These are phyloP conservation scores for Intubia oerlemansii DNA, from an alignment of 2,329 filamentous ascomycete genomes.

Conservation along the genomic window DNA sequence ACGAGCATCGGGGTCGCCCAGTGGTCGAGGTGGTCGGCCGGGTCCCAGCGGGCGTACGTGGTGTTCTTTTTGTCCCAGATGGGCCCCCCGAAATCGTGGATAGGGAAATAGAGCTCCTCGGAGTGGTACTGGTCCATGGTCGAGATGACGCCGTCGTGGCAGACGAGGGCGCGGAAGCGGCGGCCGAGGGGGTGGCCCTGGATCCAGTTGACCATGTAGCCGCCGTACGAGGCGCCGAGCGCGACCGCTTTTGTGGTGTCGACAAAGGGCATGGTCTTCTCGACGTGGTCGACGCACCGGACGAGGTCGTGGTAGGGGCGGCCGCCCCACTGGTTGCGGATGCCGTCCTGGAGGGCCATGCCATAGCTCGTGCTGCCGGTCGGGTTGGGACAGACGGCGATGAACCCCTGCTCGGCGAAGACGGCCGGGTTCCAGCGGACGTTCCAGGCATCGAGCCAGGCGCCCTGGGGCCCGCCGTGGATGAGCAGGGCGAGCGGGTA, in stretches of 20 bases:
- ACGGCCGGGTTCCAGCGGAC: conserved; percentile 73
- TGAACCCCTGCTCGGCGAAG: conserved; percentile 73
- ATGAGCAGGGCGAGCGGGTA: conserved; percentile 66
- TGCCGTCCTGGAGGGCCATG: conserved; percentile 54
- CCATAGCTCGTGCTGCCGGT: conserved; percentile 72
- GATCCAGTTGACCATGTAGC: conserved; percentile 77
- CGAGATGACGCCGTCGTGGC: conserved; percentile 71
- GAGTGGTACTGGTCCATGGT: conserved; percentile 41
- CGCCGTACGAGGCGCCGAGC: conserved; percentile 53
- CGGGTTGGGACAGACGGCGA: conserved; percentile 64
- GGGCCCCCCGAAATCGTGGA: conserved; percentile 43
- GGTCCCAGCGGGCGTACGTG: conserved; percentile 50
- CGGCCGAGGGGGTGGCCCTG: conserved; percentile 68
- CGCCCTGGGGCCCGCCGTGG: conserved; percentile 64
- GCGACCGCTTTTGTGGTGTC: conserved; percentile 51
- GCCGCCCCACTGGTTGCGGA: conserved; percentile 66
- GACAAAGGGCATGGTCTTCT: conserved; percentile 41
- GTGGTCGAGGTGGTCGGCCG: conserved; percentile 36
- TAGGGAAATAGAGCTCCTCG: conserved; percentile 50
- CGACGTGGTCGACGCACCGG: conserved; percentile 54
- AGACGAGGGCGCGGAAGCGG: conserved; percentile 72
- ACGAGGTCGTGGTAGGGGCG: conserved; percentile 68
- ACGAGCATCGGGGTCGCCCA: conserved; percentile 73
- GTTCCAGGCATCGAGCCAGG: conserved; percentile 57
- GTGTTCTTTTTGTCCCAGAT: conserved; percentile 40